Base-by-base conservation (phyloP, 352 stramenopile genomes). In the Elongisporangium undulatum region DNA sequence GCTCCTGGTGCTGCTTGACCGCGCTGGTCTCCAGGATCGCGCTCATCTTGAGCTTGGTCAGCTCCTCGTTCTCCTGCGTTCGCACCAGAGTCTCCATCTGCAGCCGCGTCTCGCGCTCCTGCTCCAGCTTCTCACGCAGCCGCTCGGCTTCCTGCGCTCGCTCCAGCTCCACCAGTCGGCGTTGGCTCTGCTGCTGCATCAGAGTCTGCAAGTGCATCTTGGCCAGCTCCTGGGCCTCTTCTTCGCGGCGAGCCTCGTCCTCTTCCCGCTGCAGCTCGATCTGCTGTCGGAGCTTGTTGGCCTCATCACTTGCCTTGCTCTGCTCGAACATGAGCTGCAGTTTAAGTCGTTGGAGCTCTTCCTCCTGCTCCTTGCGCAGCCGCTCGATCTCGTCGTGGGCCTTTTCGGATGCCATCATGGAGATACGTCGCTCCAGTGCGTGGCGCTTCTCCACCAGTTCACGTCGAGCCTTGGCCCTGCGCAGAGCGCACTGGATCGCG, bases 401-500 rank as follows among this genome's bases (percentile, higher is more conserved):
- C 55, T 92, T 92, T 58, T 92, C 85, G 1, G 77, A 89, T 3
- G 81, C 81, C 79, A 94, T 90, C 60, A 90, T 72, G 9, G 85
- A 90, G 49, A 94, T 85, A 8, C 85, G 67, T 48, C 82, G 79
- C 65, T 94, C 82, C 51, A 94, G 82, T n/a, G 90, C 81, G 10
- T 64, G 68, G 15, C 85, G 77, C n/a, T 71, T 71, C 21, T 69
- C 72, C 15, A 73, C 48, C 41, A 92, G 50, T 51, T 75, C 16
- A 0, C 68, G 68, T 16, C 72, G 59, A 8, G 82, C 85, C 9
- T 74, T 64, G 17, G 65, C 65, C 21, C 69, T 70, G 12, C 82
- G 77, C 56, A 89, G 67, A 4, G 71, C 63, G 51, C 85, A 90
- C 58, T 94, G 82, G 39, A 95, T 87, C 50, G 79, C 72, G 20